Evolutionary conservation across 805 yeast genomes (phyloP), one percentile per base, ranked within the genome.

Genomic region (Barnettozyma wickerhamii): DNA sequence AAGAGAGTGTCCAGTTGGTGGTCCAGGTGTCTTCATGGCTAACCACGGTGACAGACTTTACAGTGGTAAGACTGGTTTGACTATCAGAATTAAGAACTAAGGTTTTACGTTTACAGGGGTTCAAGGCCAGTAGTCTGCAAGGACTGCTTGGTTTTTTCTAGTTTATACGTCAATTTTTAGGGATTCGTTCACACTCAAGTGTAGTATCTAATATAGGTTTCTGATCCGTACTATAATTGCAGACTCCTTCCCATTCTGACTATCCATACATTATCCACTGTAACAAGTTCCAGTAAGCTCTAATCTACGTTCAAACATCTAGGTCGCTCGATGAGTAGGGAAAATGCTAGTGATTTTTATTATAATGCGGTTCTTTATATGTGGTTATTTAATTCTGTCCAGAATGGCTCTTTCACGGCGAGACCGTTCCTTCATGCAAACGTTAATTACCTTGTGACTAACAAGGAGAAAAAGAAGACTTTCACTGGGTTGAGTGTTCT

Each of bases 1-100:
- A 81, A 89, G 95, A 74, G 97, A 91, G 77, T 93, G 99, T 79
- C 87, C 91, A 57, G 74, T 79, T 70, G 79, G 97, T 79, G 97
- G 97, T 79, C 93, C 96, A 59, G 97, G 97, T 85, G 84, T 87
- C 73, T 91, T 91, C 93, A 89, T 93, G 96, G 99, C 98, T 64
- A 84, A 90, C 89, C 90, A 86, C 91, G 74, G 78, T 71, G 58
- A 84, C 84, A 90, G 99, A 82, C 95, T 85, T 75, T 93, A 93
- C 97, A 93, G 99, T 78, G 99, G 99, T 79, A 89, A 86, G 80
- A 93, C 99, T 80, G 97, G 90, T 84, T 77, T 84, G 64, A 90
- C 96, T 72, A 84, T 81, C 77, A 84, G 81, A 60, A 61, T 64
- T 54, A 60, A 61, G 53, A 53, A 58, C 47, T 59, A 59, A 54